phyloP scores from a whole-genome alignment of 2,329 filamentous ascomycete genomes.

The Neocatenulostroma microsporum region DNA sequence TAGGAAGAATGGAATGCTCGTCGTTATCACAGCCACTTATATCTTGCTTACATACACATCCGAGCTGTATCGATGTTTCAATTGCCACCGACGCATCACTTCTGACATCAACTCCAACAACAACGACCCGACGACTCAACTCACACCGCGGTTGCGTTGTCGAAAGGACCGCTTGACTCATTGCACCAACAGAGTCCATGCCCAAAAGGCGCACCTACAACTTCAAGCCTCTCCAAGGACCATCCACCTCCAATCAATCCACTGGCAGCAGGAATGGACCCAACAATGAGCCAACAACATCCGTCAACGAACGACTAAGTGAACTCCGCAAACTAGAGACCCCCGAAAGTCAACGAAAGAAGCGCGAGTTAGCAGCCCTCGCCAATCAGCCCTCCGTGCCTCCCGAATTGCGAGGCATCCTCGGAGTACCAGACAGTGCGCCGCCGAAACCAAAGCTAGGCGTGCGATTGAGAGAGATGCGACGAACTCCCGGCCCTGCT shows the following conservation, averaged over 20 bases:
- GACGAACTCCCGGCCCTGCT: slow-evolving; percentile 37
- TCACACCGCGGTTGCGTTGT: no score
- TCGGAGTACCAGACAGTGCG: slow-evolving; percentile 40
- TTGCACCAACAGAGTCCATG: slow-evolving; percentile 28
- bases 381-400: slow-evolving; percentile 38
- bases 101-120: neutral
- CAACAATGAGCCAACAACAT: slow-evolving; percentile 15
- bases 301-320: slow-evolving; percentile 42
- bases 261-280: slow-evolving; percentile 24
- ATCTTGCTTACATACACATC: no score
- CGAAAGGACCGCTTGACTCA: no score
- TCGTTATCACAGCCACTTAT: no score
- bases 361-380: slow-evolving; percentile 36
- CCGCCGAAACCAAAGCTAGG: slow-evolving; percentile 39
- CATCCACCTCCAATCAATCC: slow-evolving; percentile 18
- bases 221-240: slow-evolving; percentile 35
- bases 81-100: slow-evolving; percentile 1
- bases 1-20: no score
- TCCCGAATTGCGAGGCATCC: slow-evolving; percentile 36
- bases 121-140: neutral
- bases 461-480: slow-evolving; percentile 25
- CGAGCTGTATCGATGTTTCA: no score
- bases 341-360: slow-evolving; percentile 29
- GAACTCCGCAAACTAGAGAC: slow-evolving; percentile 40
- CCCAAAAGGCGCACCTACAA: slow-evolving; percentile 41